A percentile compares a stretch with the other conserved stretches of the same genome.
These are phyloP conservation scores for Fusarium sp. DNA, from an alignment of 2,329 filamentous ascomycete genomes.

Conservation along the genomic window DNA sequence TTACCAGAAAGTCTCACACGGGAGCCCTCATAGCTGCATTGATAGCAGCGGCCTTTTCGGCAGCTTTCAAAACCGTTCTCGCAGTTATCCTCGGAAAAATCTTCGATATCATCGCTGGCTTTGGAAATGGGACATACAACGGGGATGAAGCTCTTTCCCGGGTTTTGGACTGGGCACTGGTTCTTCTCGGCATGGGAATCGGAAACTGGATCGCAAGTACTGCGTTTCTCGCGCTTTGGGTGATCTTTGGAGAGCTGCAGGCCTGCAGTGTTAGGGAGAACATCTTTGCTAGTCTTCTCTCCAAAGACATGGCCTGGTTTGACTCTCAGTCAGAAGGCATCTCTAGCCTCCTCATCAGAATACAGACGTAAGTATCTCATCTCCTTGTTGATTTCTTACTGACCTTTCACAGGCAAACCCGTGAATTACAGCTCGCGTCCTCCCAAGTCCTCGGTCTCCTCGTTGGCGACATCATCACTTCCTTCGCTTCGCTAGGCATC, in stretches of 20 bases:
- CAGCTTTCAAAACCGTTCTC: slow-evolving; percentile 72
- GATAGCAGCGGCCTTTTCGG: slow-evolving; percentile 67
- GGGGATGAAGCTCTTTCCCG: slow-evolving; percentile 64
- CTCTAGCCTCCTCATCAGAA: slow-evolving; percentile 74
- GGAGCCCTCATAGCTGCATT: slow-evolving; percentile 67
- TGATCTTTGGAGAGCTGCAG: slow-evolving; percentile 84
- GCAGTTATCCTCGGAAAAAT: slow-evolving; percentile 79
- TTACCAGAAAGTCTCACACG: slow-evolving; percentile 73
- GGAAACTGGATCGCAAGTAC: slow-evolving; percentile 76
- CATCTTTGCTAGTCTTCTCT: slow-evolving; percentile 77
- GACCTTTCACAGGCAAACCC: slow-evolving; percentile 72
- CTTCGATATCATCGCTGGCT: slow-evolving; percentile 77
- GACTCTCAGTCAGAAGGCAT: slow-evolving; percentile 79
- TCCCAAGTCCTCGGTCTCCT: slow-evolving; percentile 83
- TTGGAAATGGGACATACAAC: slow-evolving; percentile 67
- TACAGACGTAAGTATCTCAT: slow-evolving; percentile 73
- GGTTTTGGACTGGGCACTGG: slow-evolving; percentile 70
- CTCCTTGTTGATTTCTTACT: background rate
- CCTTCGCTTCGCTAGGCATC: slow-evolving; percentile 73
- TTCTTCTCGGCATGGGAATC: slow-evolving; percentile 72
- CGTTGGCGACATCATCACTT: slow-evolving; percentile 72
- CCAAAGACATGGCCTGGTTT: slow-evolving; percentile 84
- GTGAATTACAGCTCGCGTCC: slow-evolving; percentile 83
- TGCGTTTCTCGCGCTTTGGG: slow-evolving; percentile 76
- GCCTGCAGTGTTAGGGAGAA: slow-evolving; percentile 72